Evolutionary conservation across 441 rosid species (phyloP).

Genomic region (Erysimum cheiri): DNA sequence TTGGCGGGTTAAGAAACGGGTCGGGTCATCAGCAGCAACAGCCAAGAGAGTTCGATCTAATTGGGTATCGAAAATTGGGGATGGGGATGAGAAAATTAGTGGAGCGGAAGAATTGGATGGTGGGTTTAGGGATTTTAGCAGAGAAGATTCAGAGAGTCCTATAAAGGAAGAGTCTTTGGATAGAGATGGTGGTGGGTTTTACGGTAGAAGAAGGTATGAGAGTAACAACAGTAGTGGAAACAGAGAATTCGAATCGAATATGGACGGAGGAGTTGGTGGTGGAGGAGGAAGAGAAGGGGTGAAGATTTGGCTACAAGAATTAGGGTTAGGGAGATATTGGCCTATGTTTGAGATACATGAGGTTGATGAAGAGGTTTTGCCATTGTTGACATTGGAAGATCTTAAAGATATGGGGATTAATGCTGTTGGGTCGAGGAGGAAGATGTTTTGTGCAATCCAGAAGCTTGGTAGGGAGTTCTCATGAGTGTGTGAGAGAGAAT

Average conservation of each 20-base stretch:
- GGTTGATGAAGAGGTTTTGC: slow-evolving; percentile 92
- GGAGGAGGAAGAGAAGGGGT: slow-evolving; percentile 73
- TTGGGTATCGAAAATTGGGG: slow-evolving; percentile 63
- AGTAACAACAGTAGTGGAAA: slow-evolving; percentile 33
- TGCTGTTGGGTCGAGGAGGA: slow-evolving; percentile 97
- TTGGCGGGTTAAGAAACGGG: slow-evolving; percentile 72
- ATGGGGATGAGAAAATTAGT: slow-evolving; percentile 55
- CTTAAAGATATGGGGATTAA: slow-evolving; percentile 97
- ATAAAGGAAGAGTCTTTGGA: slow-evolving; percentile 45
- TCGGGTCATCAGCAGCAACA: slow-evolving; percentile 44
- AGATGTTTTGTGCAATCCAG: slow-evolving; percentile 86
- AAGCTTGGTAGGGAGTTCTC: slow-evolving; percentile 91
- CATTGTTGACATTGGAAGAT: slow-evolving; percentile 96
- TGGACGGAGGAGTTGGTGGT: slow-evolving; percentile 45
- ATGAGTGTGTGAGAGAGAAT: slow-evolving; percentile 41
- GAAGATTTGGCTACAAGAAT: slow-evolving; percentile 80
- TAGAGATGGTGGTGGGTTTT: slow-evolving; percentile 31
- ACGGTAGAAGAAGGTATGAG: slow-evolving; percentile 44
- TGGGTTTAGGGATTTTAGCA: slow-evolving; percentile 61
- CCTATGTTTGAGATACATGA: slow-evolving; percentile 94
- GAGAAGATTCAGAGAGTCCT: slow-evolving; percentile 58
- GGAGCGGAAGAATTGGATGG: slow-evolving; percentile 47
- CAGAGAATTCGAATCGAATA: slow-evolving; percentile 51
- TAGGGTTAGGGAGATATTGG: slow-evolving; percentile 87
- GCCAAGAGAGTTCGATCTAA: slow-evolving; percentile 66